Evolutionary conservation across 2,329 filamentous ascomycete species (phyloP).

Genomic region (Apiospora kogelbergensis): DNA sequence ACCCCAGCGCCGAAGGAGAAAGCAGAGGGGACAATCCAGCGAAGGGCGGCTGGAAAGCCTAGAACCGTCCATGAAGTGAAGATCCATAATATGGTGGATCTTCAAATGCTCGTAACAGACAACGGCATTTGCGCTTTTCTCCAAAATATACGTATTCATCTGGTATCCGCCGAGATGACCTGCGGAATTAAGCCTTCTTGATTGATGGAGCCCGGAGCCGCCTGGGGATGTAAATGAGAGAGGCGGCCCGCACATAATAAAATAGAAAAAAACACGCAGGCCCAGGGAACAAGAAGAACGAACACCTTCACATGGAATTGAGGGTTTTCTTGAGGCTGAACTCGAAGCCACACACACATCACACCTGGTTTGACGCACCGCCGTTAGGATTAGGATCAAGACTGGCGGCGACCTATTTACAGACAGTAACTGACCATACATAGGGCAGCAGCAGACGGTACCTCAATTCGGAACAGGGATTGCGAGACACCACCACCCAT

Average conservation of each 20-base stretch:
- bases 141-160: background rate
- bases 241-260: background rate
- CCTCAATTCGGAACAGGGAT: background rate
- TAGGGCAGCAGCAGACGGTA: too few species aligned
- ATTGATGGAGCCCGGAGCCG: background rate
- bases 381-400: too few species aligned
- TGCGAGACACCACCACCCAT: background rate
- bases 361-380: too few species aligned
- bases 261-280: too few species aligned
- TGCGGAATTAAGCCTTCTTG: background rate
- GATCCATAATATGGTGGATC: background rate
- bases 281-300: too few species aligned
- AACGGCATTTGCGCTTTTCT: background rate
- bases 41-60: background rate
- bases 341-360: too few species aligned
- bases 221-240: background rate
- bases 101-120: background rate
- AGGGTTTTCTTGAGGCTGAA: too few species aligned
- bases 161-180: background rate
- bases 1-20: background rate
- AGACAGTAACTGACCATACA: too few species aligned
- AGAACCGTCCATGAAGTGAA: background rate
- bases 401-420: too few species aligned
- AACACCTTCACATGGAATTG: too few species aligned
- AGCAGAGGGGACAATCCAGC: background rate